phyloP scores from a whole-genome alignment of 2,329 filamentous ascomycete genomes.

The Aureobasidium sp. region DNA sequence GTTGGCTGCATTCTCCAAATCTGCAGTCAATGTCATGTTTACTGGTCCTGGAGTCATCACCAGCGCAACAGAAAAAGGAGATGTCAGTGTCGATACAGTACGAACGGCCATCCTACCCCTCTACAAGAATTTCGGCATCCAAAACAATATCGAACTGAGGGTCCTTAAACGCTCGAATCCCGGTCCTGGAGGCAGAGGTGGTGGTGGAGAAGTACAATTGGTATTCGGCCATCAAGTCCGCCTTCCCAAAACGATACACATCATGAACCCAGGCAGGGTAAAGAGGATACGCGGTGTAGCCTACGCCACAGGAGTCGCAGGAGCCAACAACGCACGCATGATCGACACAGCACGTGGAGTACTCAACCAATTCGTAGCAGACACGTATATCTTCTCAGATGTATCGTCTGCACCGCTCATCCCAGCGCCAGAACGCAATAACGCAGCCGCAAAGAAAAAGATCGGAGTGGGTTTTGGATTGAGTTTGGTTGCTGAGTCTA shows the following conservation, averaged over 20 bases:
- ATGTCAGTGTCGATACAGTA: constrained; percentile 93
- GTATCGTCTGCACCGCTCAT: constrained; percentile 67
- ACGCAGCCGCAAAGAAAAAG: constrained; percentile 56
- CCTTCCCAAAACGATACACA: constrained; percentile 92
- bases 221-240: constrained; percentile 94
- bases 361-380: constrained; percentile 84
- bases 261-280: constrained; percentile 85
- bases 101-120: constrained; percentile 92
- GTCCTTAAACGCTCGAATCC: constrained; percentile 84
- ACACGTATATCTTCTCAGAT: constrained; percentile 89
- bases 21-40: constrained; percentile 90
- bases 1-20: constrained; percentile 93
- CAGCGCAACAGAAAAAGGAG: constrained; percentile 81
- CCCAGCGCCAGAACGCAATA: constrained; percentile 75
- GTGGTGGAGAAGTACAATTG: constrained; percentile 93
- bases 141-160: constrained; percentile 84
- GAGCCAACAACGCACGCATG: constrained; percentile 94
- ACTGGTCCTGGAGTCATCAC: constrained; percentile 95
- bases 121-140: constrained; percentile 92
- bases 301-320: constrained; percentile 92
- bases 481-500: constrained; percentile 93
- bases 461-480: constrained; percentile 94
- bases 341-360: constrained; percentile 91
- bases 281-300: constrained; percentile 93
- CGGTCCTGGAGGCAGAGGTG: constrained; percentile 78